These are phyloP conservation scores for Starmerella scarabaei DNA, from an alignment of 805 yeast species.

Conservation along the genomic window DNA sequence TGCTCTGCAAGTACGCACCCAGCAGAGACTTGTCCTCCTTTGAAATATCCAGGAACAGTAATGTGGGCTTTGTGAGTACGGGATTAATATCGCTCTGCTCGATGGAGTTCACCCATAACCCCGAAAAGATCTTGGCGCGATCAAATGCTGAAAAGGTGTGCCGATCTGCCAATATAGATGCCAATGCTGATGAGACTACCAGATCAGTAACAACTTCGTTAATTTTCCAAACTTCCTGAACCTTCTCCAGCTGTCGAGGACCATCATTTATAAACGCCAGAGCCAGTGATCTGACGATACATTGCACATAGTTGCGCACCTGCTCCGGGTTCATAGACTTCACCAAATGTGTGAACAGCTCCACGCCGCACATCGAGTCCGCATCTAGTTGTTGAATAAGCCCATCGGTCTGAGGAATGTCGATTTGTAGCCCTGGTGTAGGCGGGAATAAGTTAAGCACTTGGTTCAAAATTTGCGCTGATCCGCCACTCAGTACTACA, in stretches of 20 bases:
- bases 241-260: conserved; percentile 55
- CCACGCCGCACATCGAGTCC: conserved; percentile 4
- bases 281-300: conserved; percentile 1
- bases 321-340: conserved; percentile 6
- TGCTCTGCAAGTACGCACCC: conserved; percentile 13
- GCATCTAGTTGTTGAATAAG: conserved; percentile 2
- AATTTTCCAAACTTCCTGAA: conserved; percentile 49
- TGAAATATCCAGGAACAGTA: conserved; percentile 50
- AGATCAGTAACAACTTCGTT: conserved; percentile 39
- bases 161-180: conserved; percentile 39
- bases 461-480: conserved; percentile 4
- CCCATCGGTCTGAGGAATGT: conserved; percentile 3
- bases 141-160: conserved; percentile 26
- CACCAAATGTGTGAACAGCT: conserved; percentile 9
- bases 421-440: conserved; percentile 9
- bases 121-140: conserved; percentile 43
- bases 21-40: conserved; percentile 6
- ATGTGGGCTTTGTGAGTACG: conserved; percentile 49
- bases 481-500: conserved; percentile 2
- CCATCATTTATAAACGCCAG: conserved; percentile 31
- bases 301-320: conserved; percentile 7
- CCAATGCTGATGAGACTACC: conserved; percentile 59
- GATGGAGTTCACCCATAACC: conserved; percentile 64
- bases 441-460: conserved; percentile 9
- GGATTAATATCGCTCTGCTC: conserved; percentile 34